Conservation (phyloP, 1,284 basidiomycete genomes). For the Ustilago cynodontis region DNA sequence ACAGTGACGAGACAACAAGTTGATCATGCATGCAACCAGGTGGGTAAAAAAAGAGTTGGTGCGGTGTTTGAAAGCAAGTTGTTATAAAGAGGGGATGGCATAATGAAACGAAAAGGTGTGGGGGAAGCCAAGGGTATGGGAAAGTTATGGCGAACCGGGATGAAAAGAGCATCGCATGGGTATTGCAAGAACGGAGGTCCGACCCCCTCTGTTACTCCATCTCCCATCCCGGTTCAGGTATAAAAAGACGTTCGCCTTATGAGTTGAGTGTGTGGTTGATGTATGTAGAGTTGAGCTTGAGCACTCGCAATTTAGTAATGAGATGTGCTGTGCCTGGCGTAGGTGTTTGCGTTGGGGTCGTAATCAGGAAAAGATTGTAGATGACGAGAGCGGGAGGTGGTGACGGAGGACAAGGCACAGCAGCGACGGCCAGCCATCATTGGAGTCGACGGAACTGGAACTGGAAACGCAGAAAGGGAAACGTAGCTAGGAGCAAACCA, state of each 20-base stretch:
- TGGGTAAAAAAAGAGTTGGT: slow-evolving; percentile 18
- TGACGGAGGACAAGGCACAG: slow-evolving; percentile 17
- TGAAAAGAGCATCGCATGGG: slow-evolving; percentile 59
- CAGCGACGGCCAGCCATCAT: slow-evolving; percentile 35
- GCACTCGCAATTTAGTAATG: slow-evolving; percentile 16
- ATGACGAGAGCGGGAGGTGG: not conserved
- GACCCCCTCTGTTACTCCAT: slow-evolving; percentile 60
- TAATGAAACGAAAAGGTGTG: slow-evolving; percentile 4
- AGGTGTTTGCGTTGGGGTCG: not conserved
- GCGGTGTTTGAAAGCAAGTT: slow-evolving; percentile 27
- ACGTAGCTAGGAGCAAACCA: not conserved
- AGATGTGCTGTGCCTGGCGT: slow-evolving; percentile 18
- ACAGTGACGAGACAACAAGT: not conserved
- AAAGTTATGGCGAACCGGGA: slow-evolving; percentile 36
- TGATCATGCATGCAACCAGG: not conserved
- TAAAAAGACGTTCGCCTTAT: slow-evolving; percentile 50
- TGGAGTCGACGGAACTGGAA: slow-evolving; percentile 1
- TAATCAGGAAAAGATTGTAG: not conserved
- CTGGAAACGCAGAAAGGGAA: not conserved
- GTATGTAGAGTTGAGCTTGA: slow-evolving; percentile 27
- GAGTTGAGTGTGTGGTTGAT: slow-evolving; percentile 5
- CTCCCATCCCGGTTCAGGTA: slow-evolving; percentile 55
- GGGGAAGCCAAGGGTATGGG: slow-evolving; percentile 36
- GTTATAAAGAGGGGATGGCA: slow-evolving; percentile 26
- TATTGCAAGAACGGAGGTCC: slow-evolving; percentile 60